Evolutionary conservation across 2,329 filamentous ascomycete species (phyloP), one percentile per base, ranked within the genome.

Genomic region (Fusarium lyarnte): DNA sequence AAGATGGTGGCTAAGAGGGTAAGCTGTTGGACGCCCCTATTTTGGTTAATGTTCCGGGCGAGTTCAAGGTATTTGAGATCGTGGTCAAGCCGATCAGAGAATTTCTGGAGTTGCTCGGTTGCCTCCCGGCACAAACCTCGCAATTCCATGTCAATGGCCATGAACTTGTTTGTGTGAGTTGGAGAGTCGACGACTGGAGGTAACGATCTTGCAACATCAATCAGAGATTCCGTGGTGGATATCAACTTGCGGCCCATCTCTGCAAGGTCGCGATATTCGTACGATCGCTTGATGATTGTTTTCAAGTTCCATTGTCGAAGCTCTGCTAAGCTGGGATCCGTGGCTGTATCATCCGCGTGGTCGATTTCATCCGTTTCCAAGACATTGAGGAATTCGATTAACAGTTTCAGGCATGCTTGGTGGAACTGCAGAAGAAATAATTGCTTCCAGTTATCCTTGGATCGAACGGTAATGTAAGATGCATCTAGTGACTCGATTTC

Each of bases 1-100:
- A 47, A 57, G 0, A 57, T 8, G 5, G 39, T 57, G 14, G 39
- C 53, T 2, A 57, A 0, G 0, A 35, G 38, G 0, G 23, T 47
- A 0, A 57, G 53, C 7, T 47, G 19, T 3, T 47, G 23, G 0
- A 57, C 39, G 5, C 29, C 14, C 13, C 2, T 47, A 0, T 1
- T 46, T 1, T 57, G 53, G 0, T 57, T 35, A 3, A 57, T 13
- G 0, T 57, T 0, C 17, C 23, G 29, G 0, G 19, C n/a, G 0
- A 57, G 39, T 13, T 47, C 39, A 0, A 57, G 53, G 11, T 46
- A 47, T 5, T 27, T 57, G 0, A 47, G 39, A 0, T 46, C 53
- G 1, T 36, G 39, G 1, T 57, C 53, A 0, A 57, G 5, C 7
- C 1, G 6, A 8, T 46, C 53, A 1, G 38, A 46, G 17, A 45